These are phyloP conservation scores for Aspergillus ellipticus DNA, from an alignment of 495 filamentous ascomycete species.

Conservation along the genomic window DNA sequence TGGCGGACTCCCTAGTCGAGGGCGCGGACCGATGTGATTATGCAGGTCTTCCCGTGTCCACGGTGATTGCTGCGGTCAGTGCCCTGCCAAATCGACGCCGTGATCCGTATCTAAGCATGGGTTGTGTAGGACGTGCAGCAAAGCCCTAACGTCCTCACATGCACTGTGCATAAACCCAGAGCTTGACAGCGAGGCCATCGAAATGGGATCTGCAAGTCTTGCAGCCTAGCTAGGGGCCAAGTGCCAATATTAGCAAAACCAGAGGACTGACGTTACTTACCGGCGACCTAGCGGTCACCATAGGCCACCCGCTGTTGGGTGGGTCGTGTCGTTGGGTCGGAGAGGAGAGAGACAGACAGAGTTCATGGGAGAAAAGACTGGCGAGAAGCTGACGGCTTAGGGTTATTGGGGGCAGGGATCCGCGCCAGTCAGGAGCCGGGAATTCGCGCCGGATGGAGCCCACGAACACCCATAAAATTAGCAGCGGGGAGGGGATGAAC, in stretches of 20 bases:
- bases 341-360: neutral
- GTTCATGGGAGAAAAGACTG: neutral
- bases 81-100: neutral
- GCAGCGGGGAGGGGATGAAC: neutral
- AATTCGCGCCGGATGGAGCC: slow-evolving; percentile 8
- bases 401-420: neutral
- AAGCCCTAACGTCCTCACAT: slow-evolving; percentile 9
- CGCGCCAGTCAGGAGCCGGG: neutral
- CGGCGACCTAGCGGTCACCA: neutral
- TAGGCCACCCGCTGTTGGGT: neutral
- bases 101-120: too few relatives aligned
- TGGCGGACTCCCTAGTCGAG: neutral
- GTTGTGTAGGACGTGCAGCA: slow-evolving; percentile 14
- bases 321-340: neutral
- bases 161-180: slow-evolving; percentile 5
- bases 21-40: neutral
- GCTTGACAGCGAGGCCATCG: slow-evolving; percentile 8
- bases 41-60: neutral
- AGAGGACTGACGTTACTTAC: neutral
- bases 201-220: slow-evolving; percentile 12
- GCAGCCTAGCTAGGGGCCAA: neutral
- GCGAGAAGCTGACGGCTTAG: neutral
- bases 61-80: neutral
- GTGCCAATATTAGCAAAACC: slow-evolving; percentile 5
- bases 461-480: slow-evolving; percentile 5